Percentiles rank a stretch among this genome's conserved stretches.
Conservation (phyloP, 2,329 filamentous ascomycete species). For the Venturia aucupariae region DNA sequence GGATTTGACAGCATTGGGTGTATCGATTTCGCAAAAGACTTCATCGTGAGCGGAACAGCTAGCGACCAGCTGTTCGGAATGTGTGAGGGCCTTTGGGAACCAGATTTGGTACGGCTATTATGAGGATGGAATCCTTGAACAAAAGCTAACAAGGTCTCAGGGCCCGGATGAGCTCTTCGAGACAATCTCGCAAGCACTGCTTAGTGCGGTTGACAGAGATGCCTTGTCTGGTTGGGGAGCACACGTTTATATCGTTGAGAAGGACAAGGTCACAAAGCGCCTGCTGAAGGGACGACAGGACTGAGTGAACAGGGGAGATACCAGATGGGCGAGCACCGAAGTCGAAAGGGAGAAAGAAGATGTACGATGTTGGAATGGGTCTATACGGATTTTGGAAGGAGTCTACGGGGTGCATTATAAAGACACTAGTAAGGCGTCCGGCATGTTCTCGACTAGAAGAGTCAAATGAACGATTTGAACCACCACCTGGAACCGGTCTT, state of each 20-base stretch:
- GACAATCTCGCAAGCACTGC: slow-evolving; percentile 89
- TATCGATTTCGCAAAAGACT: slow-evolving; percentile 99
- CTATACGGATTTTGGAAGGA: slow-evolving; percentile 1
- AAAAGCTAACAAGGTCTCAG: slow-evolving; percentile 34
- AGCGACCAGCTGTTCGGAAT: slow-evolving; percentile 98
- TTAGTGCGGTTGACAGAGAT: slow-evolving; percentile 94
- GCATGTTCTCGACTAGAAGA: not conserved
- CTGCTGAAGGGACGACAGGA: slow-evolving; percentile 97
- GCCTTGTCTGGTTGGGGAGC: slow-evolving; percentile 96
- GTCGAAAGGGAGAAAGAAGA: not conserved
- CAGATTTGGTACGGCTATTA: slow-evolving; percentile 65
- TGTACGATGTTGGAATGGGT: not conserved
- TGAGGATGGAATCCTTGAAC: not conserved
- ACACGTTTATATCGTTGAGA: slow-evolving; percentile 98
- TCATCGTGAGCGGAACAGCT: slow-evolving; percentile 93
- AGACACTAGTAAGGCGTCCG: not conserved
- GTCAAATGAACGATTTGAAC: not conserved
- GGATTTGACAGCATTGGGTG: slow-evolving; percentile 98
- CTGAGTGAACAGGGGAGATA: slow-evolving; percentile 24
- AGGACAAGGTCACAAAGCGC: slow-evolving; percentile 99
- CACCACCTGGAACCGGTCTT: not conserved
- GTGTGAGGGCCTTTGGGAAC: slow-evolving; percentile 96
- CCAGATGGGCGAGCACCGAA: not conserved
- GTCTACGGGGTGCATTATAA: not conserved
- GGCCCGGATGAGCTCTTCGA: slow-evolving; percentile 92